Base-by-base conservation (phyloP, 139 green algal species). In the Chlamydomonas sphaeroides region DNA sequence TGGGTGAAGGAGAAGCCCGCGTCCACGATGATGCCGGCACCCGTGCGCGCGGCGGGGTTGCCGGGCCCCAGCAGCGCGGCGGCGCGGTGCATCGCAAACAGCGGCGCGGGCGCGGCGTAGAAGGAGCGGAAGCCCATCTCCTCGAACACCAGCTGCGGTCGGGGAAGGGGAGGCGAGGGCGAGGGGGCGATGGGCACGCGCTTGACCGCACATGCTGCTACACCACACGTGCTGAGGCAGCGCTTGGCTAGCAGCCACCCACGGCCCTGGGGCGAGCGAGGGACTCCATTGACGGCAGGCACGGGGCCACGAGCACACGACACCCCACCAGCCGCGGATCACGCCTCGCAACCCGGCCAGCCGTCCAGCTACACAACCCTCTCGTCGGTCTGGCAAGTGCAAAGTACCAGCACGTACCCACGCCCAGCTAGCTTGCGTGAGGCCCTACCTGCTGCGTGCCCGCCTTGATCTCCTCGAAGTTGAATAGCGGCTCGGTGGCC, bases 1-100 rank as follows among this genome's bases (percentile, higher is more conserved):
- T 98, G 95, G 15, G 94, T 98, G 88, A 93, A 96, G 48, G 89
- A 94, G 82, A 95, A 95, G 61, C 93, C 93, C 56, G 79, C 84
- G 79, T 96, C 93, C 61, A 96, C 82, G 41, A 96, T 85, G 33
- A 96, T 66, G 1, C 84, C 83, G 32, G 56, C 63, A 15, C 62
- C 62, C 32, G 63, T 65, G 32, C 63, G 76, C 30, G 76, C 76
- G 2, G 62, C 76, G 32, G 76, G 32, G 41, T 36, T 32, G 5
- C 14, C 32, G 8, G n/a, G 5, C 7, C 48, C 59, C 66, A 87
- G 28, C 48, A 88, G n/a, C 20, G 75, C 38, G 1, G 82, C 85
- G 15, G 85, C 67, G 33, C 81, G 72, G 1, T 80, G 81, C 42
- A 98, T 78, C 35, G 77, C 87, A 75, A 97, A 92, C 28, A 87